Conservation (phyloP, 495 filamentous ascomycete genomes). For the Aspergillus coremiiformis region DNA sequence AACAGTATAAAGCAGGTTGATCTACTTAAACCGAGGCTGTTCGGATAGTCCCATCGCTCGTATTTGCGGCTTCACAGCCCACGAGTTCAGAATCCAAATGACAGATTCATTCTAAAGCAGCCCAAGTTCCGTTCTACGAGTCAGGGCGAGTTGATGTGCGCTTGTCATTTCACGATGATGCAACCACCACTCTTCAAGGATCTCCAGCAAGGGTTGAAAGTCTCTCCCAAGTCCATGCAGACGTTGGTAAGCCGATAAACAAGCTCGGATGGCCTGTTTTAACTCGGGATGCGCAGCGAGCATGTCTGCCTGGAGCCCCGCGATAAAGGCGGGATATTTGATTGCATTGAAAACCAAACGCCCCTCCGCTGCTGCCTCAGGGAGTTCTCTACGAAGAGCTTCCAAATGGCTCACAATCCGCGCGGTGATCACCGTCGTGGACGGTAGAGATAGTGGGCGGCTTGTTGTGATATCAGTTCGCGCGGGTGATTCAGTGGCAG, state of each 20-base stretch:
- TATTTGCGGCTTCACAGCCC: conserved; percentile 20
- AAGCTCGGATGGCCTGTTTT: conserved; percentile 14
- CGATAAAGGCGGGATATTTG: conserved; percentile 23
- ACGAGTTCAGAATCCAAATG: too few species aligned
- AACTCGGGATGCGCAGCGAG: conserved; percentile 16
- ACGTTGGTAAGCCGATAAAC: neutral
- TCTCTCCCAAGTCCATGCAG: neutral
- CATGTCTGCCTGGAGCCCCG: conserved; percentile 19
- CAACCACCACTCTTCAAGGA: conserved; percentile 29
- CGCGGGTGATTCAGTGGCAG: neutral
- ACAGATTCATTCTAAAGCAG: too few species aligned
- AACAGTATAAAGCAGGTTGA: too few species aligned
- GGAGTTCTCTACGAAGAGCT: conserved; percentile 20
- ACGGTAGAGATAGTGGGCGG: neutral
- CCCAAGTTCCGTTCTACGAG: conserved; percentile 23
- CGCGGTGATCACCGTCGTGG: conserved; percentile 17
- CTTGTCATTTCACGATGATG: conserved; percentile 7
- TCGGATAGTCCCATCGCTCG: conserved; percentile 9
- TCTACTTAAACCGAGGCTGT: too few species aligned
- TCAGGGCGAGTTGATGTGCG: conserved; percentile 22
- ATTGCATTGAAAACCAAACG: conserved; percentile 25
- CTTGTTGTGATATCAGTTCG: neutral
- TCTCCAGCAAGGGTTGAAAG: conserved; percentile 14
- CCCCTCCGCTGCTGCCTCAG: conserved; percentile 9
- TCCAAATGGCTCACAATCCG: conserved; percentile 28